Conservation (phyloP, 129 eudicot species). For the Heracleum sosnowskyi region DNA sequence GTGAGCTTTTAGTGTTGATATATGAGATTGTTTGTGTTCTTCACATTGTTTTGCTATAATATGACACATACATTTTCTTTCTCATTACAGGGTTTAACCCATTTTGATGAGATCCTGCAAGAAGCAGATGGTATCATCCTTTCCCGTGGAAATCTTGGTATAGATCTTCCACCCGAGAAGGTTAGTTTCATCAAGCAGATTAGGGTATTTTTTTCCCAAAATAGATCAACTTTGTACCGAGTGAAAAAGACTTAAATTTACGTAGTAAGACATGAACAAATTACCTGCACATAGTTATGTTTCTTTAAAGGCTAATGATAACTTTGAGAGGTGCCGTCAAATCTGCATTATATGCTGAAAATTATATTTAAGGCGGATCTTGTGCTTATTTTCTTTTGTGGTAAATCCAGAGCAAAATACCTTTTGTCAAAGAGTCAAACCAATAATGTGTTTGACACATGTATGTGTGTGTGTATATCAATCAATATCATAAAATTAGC, state of each 20-base stretch:
- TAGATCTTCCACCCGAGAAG: conserved; percentile 99
- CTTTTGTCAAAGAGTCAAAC: neutral
- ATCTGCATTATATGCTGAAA: neutral
- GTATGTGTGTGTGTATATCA: neutral
- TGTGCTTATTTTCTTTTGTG: neutral
- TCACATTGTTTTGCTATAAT: neutral
- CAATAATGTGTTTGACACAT: neutral
- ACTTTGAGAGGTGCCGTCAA: neutral
- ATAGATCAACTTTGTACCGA: neutral
- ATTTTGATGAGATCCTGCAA: conserved; percentile 93
- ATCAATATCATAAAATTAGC: neutral
- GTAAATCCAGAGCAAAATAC: neutral
- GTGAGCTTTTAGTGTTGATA: conserved; percentile 25
- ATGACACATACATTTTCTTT: neutral
- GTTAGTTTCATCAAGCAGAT: conserved; percentile 21
- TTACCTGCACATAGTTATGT: neutral
- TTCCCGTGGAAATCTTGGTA: conserved; percentile 98
- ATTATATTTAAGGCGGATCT: neutral
- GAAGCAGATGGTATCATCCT: conserved; percentile 99
- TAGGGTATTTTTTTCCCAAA: neutral
- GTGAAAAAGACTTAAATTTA: neutral
- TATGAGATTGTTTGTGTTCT: neutral
- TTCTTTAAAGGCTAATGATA: neutral
- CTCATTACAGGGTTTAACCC: conserved; percentile 66
- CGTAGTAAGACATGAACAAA: neutral